Percentiles rank a stretch among this genome's conserved stretches.
phyloP scores from a whole-genome alignment of 441 rosid species.

The Hura crepitans region DNA sequence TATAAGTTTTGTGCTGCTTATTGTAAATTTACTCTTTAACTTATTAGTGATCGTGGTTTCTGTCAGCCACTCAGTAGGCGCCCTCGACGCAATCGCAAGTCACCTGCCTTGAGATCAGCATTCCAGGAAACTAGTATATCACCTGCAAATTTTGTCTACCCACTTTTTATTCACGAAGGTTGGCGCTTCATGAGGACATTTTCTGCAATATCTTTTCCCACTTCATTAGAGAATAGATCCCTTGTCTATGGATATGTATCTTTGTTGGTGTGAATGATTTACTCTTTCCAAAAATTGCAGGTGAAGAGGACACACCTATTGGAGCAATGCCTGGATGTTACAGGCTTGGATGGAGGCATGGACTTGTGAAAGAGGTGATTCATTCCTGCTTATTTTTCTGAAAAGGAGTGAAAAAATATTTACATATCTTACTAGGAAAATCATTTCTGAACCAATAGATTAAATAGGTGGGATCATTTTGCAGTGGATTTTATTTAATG shows the following conservation, averaged over 20 bases:
- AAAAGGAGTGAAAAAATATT: neutral
- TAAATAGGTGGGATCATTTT: neutral
- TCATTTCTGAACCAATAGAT: neutral
- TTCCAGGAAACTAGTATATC: conserved; percentile 83
- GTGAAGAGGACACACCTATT: conserved; percentile 91
- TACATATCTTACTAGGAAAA: neutral
- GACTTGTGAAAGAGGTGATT: conserved; percentile 78
- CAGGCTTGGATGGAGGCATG: conserved; percentile 99
- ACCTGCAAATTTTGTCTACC: conserved; percentile 86
- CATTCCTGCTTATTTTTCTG: neutral
- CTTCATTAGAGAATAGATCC: neutral
- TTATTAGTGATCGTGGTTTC: conserved; percentile 8
- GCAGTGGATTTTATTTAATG: neutral
- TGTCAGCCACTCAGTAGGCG: conserved; percentile 70
- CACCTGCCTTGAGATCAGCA: conserved; percentile 62
- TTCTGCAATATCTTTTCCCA: neutral
- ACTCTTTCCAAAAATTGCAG: conserved; percentile 34
- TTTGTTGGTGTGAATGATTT: neutral
- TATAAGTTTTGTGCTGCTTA: conserved; percentile 5
- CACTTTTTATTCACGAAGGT: conserved; percentile 97
- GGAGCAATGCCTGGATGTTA: conserved; percentile 99
- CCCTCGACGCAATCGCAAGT: conserved; percentile 77
- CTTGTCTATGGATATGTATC: neutral
- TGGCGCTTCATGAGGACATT: conserved; percentile 20
- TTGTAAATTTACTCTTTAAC: neutral